Conservation (phyloP, 2,329 filamentous ascomycete species). For the Cytospora paraplurivora region DNA sequence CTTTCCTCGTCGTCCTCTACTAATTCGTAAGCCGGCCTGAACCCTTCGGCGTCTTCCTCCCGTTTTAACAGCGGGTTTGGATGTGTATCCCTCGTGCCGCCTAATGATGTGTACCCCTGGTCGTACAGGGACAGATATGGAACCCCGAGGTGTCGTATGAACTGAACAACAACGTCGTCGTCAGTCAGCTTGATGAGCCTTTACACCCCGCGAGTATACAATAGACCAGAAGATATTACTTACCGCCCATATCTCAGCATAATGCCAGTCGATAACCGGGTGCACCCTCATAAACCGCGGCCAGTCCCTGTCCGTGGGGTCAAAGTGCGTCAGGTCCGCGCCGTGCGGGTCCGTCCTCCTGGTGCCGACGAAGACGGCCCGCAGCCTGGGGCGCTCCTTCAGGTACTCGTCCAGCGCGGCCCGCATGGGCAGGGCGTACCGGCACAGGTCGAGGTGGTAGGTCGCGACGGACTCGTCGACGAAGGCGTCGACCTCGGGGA, state of each 20-base stretch:
- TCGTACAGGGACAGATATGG: conserved; percentile 90
- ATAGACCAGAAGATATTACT: too few relatives aligned
- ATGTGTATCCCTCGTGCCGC: conserved; percentile 83
- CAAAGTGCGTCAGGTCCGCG: conserved; percentile 75
- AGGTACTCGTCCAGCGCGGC: conserved; percentile 79
- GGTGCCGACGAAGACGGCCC: conserved; percentile 85
- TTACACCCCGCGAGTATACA: not conserved
- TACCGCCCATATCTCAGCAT: conserved; percentile 91
- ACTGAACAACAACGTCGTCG: conserved; percentile 54
- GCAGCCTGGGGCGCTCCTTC: conserved; percentile 61
- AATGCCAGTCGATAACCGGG: conserved; percentile 97
- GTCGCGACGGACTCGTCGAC: conserved; percentile 64
- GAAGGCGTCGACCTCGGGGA: conserved; percentile 83
- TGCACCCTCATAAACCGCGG: conserved; percentile 90
- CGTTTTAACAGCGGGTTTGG: conserved; percentile 76
- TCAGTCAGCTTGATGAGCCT: conserved; percentile 3
- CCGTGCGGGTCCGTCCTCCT: conserved; percentile 92
- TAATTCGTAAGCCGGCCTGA: conserved; percentile 75
- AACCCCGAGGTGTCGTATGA: conserved; percentile 76
- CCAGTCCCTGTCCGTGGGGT: conserved; percentile 87
- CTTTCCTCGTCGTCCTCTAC: conserved; percentile 76
- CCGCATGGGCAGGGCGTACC: conserved; percentile 79
- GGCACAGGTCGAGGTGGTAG: conserved; percentile 76
- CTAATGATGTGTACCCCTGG: conserved; percentile 66
- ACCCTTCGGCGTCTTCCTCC: conserved; percentile 44